phyloP scores from a whole-genome alignment of 208 protist species.

The Leishmania mexicana region DNA sequence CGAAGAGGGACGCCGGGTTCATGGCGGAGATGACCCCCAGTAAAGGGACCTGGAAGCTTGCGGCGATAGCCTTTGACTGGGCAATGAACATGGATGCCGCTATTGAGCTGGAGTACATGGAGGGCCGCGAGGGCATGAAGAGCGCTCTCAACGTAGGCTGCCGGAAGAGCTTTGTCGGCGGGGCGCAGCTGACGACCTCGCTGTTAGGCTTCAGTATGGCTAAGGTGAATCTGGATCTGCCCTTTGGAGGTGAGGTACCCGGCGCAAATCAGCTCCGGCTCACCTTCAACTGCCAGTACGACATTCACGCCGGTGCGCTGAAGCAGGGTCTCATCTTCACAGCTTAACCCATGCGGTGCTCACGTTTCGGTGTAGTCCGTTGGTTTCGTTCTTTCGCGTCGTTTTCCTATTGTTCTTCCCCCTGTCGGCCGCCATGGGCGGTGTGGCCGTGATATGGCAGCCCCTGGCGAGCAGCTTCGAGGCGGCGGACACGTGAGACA shows the following conservation, averaged over 20 bases:
- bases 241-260: conserved; percentile 77
- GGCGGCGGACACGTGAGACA: neutral
- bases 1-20: conserved; percentile 62
- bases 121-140: conserved; percentile 61
- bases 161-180: conserved; percentile 71
- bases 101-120: conserved; percentile 80
- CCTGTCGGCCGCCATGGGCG: neutral
- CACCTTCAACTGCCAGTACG: conserved; percentile 76
- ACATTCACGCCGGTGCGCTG: conserved; percentile 69
- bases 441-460: neutral
- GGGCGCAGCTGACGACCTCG: conserved; percentile 55
- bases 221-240: conserved; percentile 73
- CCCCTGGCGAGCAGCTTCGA: neutral
- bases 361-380: neutral
- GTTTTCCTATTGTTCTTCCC: neutral
- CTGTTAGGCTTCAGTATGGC: conserved; percentile 63
- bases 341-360: conserved; percentile 31
- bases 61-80: conserved; percentile 68
- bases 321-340: conserved; percentile 86
- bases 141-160: conserved; percentile 75
- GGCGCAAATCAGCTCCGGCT: conserved; percentile 77
- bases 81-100: conserved; percentile 61
- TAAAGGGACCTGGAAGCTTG: conserved; percentile 87
- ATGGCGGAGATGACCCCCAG: conserved; percentile 67
- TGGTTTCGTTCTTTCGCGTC: neutral